Percentiles rank a stretch among this genome's conserved stretches.
Conservation (phyloP, 768 basidiomycete species). For the Termitomyces sp. region DNA sequence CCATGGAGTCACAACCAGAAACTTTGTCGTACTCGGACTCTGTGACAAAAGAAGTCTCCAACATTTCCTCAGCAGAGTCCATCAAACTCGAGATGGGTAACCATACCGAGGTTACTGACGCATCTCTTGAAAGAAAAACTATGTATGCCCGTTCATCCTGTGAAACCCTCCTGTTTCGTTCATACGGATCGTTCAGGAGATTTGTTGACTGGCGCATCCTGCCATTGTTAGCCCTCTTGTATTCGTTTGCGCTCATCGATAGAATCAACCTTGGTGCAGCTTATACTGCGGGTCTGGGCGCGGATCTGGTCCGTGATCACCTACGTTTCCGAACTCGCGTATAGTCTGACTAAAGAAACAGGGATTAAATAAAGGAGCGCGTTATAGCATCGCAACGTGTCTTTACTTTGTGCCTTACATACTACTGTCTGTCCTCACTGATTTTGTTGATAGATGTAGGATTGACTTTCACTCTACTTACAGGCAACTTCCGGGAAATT, state of each 20-base stretch:
- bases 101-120: slow-evolving; percentile 9
- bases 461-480: slow-evolving; percentile 1
- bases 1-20: slow-evolving; percentile 10
- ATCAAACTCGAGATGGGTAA: slow-evolving; percentile 10
- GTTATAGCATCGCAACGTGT: slow-evolving; percentile 37
- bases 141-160: slow-evolving; percentile 21
- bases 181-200: slow-evolving; percentile 20
- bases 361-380: slow-evolving; percentile 26
- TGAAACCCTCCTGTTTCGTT: neutral
- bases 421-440: slow-evolving; percentile 25
- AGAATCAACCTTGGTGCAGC: slow-evolving; percentile 39
- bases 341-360: slow-evolving; percentile 11
- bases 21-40: slow-evolving; percentile 9
- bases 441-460: neutral
- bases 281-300: slow-evolving; percentile 38
- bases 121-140: slow-evolving; percentile 29
- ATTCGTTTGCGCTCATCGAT: slow-evolving; percentile 39
- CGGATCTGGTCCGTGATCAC: slow-evolving; percentile 24
- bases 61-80: slow-evolving; percentile 8
- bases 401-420: slow-evolving; percentile 42
- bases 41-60: slow-evolving; percentile 6
- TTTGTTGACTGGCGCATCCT: slow-evolving; percentile 37
- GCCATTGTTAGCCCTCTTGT: slow-evolving; percentile 34
- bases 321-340: neutral
- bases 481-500: slow-evolving; percentile 42